Evolutionary conservation across 768 basidiomycete genomes (phyloP), one percentile per base, ranked within the genome.

Genomic region (Russula earlei): DNA sequence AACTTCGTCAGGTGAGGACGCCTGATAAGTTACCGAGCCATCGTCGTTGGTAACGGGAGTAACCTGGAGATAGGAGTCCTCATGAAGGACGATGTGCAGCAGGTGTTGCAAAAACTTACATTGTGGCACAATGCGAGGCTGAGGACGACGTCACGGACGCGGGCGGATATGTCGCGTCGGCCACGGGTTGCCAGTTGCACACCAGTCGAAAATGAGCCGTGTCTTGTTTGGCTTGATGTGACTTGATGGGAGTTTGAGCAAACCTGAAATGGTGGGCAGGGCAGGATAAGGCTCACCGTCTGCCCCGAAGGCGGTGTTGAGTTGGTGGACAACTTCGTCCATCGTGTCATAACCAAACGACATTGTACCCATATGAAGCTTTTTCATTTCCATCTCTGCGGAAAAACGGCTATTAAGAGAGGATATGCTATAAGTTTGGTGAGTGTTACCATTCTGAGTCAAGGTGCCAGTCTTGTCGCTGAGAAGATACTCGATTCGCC

Each of bases 381-480:
- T 99, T 76, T 87, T 93, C 87, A 98, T 89, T 70, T 98, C 95
- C 96, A 99, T 99, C 68, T 97, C 95, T 97, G 24, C 41, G 31
- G 33, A 31, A 7, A 15, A 40, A 27, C 54, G 33, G 40, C 11
- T 19, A 37, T 49, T 24, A 38, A 54, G 17, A 37, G 19, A 24
- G 15, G 20, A 14, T 33, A 10, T 5, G 22, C 9, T 17, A 19
- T 10, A 19, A 41, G 41, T 14, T 11, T 10, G 34, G 22, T 19
- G 34, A 12, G 15, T 66, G 79, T 25, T 58, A 92, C 94, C 95
- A 67, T 99, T 99, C 69, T 97, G 90, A 0, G 96, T 99, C 60
- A 98, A 70, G 8, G 96, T 99, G 0, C 96, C 96, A 5, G 96
- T 99, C 74, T 99, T 99, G 67, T 99, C 96, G 61, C 91, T 96